Evolutionary conservation across 2,329 filamentous ascomycete species (phyloP).

Genomic region (Ophiostoma sp.): DNA sequence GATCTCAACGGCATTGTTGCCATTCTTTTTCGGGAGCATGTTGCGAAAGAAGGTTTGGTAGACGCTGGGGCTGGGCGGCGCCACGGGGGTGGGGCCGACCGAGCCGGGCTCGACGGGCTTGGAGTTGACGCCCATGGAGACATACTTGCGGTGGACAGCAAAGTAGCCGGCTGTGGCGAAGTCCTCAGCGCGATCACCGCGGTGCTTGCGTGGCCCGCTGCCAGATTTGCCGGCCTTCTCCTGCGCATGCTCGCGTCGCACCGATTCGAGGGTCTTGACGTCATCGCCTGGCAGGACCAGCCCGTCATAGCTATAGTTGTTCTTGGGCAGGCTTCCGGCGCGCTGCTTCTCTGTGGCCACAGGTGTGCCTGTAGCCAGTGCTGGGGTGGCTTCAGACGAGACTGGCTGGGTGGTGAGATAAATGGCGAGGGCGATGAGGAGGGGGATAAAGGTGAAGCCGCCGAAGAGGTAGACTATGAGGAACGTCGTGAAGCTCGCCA

Average conservation of each 20-base stretch:
- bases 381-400: constrained; percentile 45
- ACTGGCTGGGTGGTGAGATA: constrained; percentile 63
- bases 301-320: constrained; percentile 15
- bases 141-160: constrained; percentile 89
- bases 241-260: constrained; percentile 18
- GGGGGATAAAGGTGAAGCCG: constrained; percentile 79
- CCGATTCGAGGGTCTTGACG: constrained; percentile 52
- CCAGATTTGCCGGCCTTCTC: constrained; percentile 32
- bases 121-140: constrained; percentile 83
- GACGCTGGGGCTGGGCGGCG: constrained; percentile 80
- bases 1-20: constrained; percentile 41
- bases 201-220: constrained; percentile 45
- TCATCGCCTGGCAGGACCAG: constrained; percentile 60
- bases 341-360: constrained; percentile 30
- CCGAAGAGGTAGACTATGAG: constrained; percentile 76
- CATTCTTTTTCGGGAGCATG: constrained; percentile 73
- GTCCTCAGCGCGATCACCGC: constrained; percentile 57
- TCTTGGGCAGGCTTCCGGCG: neutral
- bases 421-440: constrained; percentile 49
- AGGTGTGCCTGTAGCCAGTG: constrained; percentile 13
- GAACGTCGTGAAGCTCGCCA: constrained; percentile 53
- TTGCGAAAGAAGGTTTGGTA: constrained; percentile 98
- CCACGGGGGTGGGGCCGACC: constrained; percentile 66
- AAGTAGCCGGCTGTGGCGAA: constrained; percentile 81
- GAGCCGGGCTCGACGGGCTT: constrained; percentile 80